These are phyloP conservation scores for Podila horticola DNA, from an alignment of 192 early-diverging fungal species.

Conservation along the genomic window DNA sequence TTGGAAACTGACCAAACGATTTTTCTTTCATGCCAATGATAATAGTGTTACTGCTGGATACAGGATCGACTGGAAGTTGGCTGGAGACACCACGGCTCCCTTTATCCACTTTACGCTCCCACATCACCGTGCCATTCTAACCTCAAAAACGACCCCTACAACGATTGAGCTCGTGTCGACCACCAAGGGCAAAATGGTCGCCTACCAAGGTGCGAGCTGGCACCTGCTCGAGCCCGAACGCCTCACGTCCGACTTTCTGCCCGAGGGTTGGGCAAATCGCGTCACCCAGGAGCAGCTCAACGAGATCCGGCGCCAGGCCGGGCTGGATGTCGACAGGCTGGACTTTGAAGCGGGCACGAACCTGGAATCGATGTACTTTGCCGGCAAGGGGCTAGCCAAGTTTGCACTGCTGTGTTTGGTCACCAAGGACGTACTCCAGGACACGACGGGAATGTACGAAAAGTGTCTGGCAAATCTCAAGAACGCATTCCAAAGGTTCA, in stretches of 20 bases:
- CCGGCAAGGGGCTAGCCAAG: slow-evolving; percentile 50
- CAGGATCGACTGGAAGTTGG: slow-evolving; percentile 41
- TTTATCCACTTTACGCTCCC: slow-evolving; percentile 49
- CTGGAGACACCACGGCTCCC: background rate
- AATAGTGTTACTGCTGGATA: slow-evolving; percentile 22
- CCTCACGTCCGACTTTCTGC: slow-evolving; percentile 20
- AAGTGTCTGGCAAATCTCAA: slow-evolving; percentile 36
- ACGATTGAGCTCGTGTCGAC: slow-evolving; percentile 26
- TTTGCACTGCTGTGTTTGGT: slow-evolving; percentile 35
- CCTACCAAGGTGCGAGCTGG: slow-evolving; percentile 35
- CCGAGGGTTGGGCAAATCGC: slow-evolving; percentile 8
- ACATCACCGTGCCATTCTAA: slow-evolving; percentile 29
- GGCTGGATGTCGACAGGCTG: background rate
- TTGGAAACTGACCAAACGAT: background rate
- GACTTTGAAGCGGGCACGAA: slow-evolving; percentile 26
- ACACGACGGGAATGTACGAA: background rate
- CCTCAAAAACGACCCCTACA: slow-evolving; percentile 15
- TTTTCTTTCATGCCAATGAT: background rate
- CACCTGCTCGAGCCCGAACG: slow-evolving; percentile 26
- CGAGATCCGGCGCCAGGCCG: slow-evolving; percentile 25
- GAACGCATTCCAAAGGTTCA: slow-evolving; percentile 17
- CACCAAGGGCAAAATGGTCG: slow-evolving; percentile 48
- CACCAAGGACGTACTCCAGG: slow-evolving; percentile 28
- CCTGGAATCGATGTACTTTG: slow-evolving; percentile 45
- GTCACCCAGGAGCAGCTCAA: slow-evolving; percentile 14